Evolutionary conservation across 176 grass and related monocot species (phyloP).

Genomic region (Oryza brachyantha): DNA sequence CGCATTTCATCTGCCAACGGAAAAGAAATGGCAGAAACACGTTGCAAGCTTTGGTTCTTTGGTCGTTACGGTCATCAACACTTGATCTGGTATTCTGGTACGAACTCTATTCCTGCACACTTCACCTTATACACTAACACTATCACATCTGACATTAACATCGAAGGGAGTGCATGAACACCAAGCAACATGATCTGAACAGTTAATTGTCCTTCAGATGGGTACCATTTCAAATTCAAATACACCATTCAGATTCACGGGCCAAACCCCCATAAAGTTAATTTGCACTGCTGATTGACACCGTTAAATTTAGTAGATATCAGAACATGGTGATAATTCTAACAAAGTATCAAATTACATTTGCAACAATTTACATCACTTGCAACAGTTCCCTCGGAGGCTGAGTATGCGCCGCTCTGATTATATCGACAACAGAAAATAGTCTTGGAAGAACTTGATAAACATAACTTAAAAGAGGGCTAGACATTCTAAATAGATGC

Average conservation of each 20-base stretch:
- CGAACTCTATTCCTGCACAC: too few species aligned
- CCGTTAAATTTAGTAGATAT: not conserved
- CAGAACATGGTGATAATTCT: not conserved
- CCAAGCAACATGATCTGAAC: not conserved
- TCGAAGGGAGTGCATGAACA: not conserved
- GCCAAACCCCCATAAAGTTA: not conserved
- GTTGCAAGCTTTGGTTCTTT: too few species aligned
- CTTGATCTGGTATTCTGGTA: too few species aligned
- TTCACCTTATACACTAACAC: too few species aligned
- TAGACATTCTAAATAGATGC: not conserved
- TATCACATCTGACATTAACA: not conserved
- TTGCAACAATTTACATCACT: slow-evolving; percentile 3
- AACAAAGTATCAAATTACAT: not conserved
- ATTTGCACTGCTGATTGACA: not conserved
- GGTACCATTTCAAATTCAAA: not conserved
- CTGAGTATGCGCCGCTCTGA: not conserved
- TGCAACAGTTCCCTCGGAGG: not conserved
- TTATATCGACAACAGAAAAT: not conserved
- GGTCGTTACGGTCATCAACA: too few species aligned
- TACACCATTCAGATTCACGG: not conserved
- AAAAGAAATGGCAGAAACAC: too few species aligned
- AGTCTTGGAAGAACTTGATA: not conserved
- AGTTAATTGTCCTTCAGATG: not conserved
- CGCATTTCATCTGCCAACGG: too few species aligned
- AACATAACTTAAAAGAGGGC: not conserved